Percentiles rank a stretch among this genome's conserved stretches.
Evolutionary conservation across 2,329 filamentous ascomycete genomes (phyloP).

Genomic region (Verticillium klebahnii): DNA sequence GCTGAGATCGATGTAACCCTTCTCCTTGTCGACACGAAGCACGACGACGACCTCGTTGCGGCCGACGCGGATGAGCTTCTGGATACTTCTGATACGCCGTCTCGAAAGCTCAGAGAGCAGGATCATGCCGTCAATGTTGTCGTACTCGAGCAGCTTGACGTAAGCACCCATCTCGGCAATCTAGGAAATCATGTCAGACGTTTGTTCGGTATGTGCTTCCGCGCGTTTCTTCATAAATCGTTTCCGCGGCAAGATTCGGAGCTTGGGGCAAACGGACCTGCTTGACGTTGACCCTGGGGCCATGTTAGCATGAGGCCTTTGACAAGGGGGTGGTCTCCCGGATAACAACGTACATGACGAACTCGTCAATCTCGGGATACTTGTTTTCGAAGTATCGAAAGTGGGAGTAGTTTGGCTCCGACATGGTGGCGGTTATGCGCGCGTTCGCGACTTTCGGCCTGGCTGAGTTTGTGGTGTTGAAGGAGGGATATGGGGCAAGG

Average conservation of each 20-base stretch:
- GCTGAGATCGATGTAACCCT: slow-evolving; percentile 97
- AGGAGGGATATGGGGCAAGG: slow-evolving; percentile 20
- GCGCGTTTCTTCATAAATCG: not conserved
- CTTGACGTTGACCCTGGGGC: slow-evolving; percentile 77
- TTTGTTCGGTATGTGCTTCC: not conserved
- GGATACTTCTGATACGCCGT: slow-evolving; percentile 96
- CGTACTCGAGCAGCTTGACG: slow-evolving; percentile 98
- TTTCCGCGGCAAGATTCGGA: not conserved
- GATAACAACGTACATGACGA: slow-evolving; percentile 66
- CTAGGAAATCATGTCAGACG: slow-evolving; percentile 36
- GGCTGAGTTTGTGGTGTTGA: slow-evolving; percentile 12
- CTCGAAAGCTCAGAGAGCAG: slow-evolving; percentile 94
- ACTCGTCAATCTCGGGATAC: slow-evolving; percentile 97
- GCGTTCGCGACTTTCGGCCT: slow-evolving; percentile 9
- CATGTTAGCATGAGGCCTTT: slow-evolving; percentile 2
- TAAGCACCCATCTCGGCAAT: slow-evolving; percentile 99
- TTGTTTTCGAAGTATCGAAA: slow-evolving; percentile 92
- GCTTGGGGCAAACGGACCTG: slow-evolving; percentile 59
- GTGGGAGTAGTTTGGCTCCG: slow-evolving; percentile 75
- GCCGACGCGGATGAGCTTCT: slow-evolving; percentile 97
- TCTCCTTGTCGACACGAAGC: slow-evolving; percentile 98
- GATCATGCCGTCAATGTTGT: slow-evolving; percentile 99
- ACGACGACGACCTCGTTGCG: slow-evolving; percentile 98
- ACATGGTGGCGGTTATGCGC: slow-evolving; percentile 64
- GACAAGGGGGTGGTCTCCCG: not conserved